Evolutionary conservation across 2,329 filamentous ascomycete genomes (phyloP).

Genomic region (Chrysosporium keratinophilum): DNA sequence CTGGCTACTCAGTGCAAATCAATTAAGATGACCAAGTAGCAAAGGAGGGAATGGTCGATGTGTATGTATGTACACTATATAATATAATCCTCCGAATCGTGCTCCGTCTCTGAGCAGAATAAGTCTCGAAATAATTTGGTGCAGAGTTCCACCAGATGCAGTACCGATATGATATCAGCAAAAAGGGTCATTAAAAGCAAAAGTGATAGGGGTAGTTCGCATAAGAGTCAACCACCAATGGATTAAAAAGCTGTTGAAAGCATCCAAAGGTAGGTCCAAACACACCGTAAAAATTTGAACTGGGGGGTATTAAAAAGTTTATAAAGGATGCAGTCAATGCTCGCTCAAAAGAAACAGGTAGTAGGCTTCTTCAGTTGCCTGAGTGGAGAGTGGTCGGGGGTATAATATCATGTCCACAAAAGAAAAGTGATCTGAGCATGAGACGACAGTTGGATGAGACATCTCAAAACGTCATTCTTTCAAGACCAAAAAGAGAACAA

Average conservation of each 20-base stretch:
- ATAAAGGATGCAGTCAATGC: conserved; percentile 5
- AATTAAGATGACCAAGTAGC: conserved; percentile 29
- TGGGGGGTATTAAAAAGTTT: conserved; percentile 2
- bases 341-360: conserved; percentile 12
- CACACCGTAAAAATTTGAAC: conserved; percentile 4
- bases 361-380: conserved; percentile 10
- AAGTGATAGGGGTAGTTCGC: background rate
- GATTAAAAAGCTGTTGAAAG: conserved; percentile 9
- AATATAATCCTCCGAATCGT: background rate
- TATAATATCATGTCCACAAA: conserved; percentile 13
- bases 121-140: background rate
- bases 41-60: background rate
- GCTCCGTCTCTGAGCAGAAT: background rate
- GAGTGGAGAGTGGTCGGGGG: conserved; percentile 13
- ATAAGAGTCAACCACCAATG: conserved; percentile 7
- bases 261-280: conserved; percentile 7
- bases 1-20: conserved; percentile 24
- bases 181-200: conserved; percentile 4
- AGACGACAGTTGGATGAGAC: conserved; percentile 2
- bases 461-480: background rate
- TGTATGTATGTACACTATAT: background rate
- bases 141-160: background rate
- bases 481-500: background rate
- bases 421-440: conserved; percentile 10
- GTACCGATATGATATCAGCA: background rate